phyloP scores from a whole-genome alignment of 139 green algal genomes.

The Parachlorella kessleri region DNA sequence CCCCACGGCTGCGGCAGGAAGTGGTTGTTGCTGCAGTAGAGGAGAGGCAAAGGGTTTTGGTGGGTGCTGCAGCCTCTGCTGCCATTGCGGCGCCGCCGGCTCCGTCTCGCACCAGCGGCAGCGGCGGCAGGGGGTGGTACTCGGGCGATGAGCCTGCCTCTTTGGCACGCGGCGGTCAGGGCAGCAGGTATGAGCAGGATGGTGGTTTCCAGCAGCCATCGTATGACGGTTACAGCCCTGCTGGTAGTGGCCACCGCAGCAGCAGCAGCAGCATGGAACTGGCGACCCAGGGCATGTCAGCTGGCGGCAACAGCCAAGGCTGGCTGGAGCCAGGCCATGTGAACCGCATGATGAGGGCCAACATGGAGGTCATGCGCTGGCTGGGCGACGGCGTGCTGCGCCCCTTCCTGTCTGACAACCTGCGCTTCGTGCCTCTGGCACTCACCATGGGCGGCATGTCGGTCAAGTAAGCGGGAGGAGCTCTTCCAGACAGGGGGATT shows the following conservation, averaged over 20 bases:
- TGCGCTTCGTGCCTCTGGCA: conserved; percentile 31
- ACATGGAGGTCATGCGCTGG: conserved; percentile 69
- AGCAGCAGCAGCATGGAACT: conserved; percentile 8
- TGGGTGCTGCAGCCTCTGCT: no score
- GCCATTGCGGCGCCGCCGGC: no score
- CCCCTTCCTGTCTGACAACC: conserved; percentile 44
- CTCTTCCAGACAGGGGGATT: no score
- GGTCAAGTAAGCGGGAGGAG: conserved; percentile 12
- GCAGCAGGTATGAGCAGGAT: neutral
- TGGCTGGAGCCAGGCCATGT: conserved; percentile 57
- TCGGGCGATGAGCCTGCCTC: neutral
- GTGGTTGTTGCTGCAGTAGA: neutral
- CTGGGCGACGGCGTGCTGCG: conserved; percentile 45
- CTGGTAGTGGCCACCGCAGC: neutral
- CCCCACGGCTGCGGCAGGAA: neutral
- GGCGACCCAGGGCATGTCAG: neutral
- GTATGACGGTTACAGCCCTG: no score
- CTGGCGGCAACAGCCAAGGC: neutral
- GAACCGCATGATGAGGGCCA: conserved; percentile 70
- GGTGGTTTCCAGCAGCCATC: neutral
- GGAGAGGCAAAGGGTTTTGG: neutral
- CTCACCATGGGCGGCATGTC: conserved; percentile 39
- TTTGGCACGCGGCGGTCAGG: neutral
- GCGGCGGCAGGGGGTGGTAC: no score
- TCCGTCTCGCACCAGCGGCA: neutral